Conservation (phyloP, 352 stramenopile genomes). For the Phytophthora citricola region DNA sequence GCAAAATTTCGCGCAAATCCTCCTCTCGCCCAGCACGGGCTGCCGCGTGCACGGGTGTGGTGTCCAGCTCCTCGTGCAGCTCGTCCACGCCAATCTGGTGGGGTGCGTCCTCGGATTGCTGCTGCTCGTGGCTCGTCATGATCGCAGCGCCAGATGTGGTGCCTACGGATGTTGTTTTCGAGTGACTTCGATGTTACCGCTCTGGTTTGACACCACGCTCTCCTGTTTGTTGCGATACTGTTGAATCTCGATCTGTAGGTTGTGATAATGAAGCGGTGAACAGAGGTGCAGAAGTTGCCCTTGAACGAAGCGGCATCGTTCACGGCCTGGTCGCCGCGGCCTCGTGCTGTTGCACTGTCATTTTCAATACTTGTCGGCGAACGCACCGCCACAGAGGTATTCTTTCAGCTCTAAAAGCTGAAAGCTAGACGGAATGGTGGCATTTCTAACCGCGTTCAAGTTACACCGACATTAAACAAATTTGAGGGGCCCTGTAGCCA, state of each 20-base stretch:
- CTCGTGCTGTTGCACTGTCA: slow-evolving; percentile 1
- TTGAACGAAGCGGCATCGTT: not conserved
- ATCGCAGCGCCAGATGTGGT: slow-evolving; percentile 7
- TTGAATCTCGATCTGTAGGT: not conserved
- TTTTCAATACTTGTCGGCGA: slow-evolving; percentile 1
- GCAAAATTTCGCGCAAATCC: slow-evolving; percentile 45
- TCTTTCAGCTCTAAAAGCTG: no score
- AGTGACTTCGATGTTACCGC: slow-evolving; percentile 6
- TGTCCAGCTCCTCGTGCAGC: slow-evolving; percentile 69
- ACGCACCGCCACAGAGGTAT: not conserved
- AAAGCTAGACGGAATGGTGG: no score
- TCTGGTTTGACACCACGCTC: slow-evolving; percentile 4
- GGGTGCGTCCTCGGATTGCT: slow-evolving; percentile 31
- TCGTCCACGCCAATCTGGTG: slow-evolving; percentile 69
- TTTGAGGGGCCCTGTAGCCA: no score
- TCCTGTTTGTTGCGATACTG: slow-evolving; percentile 7
- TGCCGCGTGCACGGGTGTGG: slow-evolving; percentile 62
- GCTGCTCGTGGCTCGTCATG: slow-evolving; percentile 35
- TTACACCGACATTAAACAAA: no score
- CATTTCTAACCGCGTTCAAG: no score
- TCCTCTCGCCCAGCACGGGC: slow-evolving; percentile 55
- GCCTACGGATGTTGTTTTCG: slow-evolving; percentile 1
- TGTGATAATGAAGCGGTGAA: slow-evolving; percentile 18
- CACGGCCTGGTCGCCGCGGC: not conserved
- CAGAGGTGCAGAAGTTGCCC: not conserved